Evolutionary conservation across 2,329 filamentous ascomycete genomes (phyloP), one percentile per base, ranked within the genome.

Genomic region (Fusarium austroafricanum): DNA sequence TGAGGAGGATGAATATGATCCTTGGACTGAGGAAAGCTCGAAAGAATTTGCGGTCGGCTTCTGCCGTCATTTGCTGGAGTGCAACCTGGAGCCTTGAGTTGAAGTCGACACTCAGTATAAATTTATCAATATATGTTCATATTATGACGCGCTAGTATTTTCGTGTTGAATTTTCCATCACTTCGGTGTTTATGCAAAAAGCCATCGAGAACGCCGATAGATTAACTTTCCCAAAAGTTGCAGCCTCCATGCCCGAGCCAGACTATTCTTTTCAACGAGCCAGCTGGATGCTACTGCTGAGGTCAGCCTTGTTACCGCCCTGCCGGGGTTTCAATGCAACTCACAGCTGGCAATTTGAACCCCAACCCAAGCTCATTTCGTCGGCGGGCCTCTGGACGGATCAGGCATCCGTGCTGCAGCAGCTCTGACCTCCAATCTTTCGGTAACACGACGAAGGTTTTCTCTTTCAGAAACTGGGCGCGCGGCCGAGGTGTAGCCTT

Each of bases 341-440:
- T 39, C 15, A 14, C 31, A 7, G 1, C 2, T 7, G 7, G 26
- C 9, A 33, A 14, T 17, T 6, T 18, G 9, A 10, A 11, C n/a
- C 18, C 21, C 23, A n/a, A n/a, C 6, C 17, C 10, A 29, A 11
- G 2, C 8, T 64, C 35, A 65, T 35, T 29, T 63, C 2, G 60
- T 47, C 8, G 60, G 61, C 2, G 33, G 40, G 0, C 29, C 37
- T 47, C 44, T 58, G 0, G 61, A 60, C 2, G 61, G 52, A 6
- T 40, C 46, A 14, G 61, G 61, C 61, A 64, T 52, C 21, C 61
- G 18, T n/a, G 52, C 35, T 6, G 52, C 17, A 1, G 60, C 40
- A 5, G 56, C 37, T 18, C 52, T 38, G 6, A 23, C 45, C 8
- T 64, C 60, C 0, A 64, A 17, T 8, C 26, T 4, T 20, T 64